These are phyloP conservation scores for Mesostigma viride DNA, from an alignment of 139 green algal genomes.

Conservation along the genomic window DNA sequence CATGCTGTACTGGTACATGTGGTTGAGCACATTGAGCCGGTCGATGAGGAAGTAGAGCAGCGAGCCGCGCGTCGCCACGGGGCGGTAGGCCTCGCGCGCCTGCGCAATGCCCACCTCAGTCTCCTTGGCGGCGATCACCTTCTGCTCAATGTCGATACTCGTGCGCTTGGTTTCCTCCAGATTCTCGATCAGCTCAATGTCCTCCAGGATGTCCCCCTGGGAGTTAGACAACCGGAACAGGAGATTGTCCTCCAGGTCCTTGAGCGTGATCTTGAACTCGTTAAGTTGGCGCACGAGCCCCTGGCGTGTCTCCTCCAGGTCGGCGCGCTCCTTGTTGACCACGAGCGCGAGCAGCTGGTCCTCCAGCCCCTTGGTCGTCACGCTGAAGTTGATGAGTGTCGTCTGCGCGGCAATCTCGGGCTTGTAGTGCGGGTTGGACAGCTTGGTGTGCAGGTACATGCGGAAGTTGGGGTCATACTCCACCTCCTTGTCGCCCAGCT, in stretches of 20 bases:
- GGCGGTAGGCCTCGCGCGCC: constrained; percentile 65
- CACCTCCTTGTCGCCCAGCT: constrained; percentile 72
- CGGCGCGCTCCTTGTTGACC: constrained; percentile 71
- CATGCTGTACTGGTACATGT: constrained; percentile 88
- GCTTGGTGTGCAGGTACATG: constrained; percentile 77
- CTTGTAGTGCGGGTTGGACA: constrained; percentile 78
- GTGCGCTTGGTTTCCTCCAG: constrained; percentile 85
- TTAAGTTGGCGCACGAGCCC: constrained; percentile 58
- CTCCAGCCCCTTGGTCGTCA: constrained; percentile 77
- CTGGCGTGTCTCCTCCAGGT: constrained; percentile 57
- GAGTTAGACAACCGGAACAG: constrained; percentile 62
- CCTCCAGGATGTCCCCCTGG: constrained; percentile 83
- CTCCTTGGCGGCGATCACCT: constrained; percentile 58
- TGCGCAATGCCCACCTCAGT: constrained; percentile 61
- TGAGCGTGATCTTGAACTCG: constrained; percentile 74
- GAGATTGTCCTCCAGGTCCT: constrained; percentile 76
- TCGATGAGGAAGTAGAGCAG: constrained; percentile 85
- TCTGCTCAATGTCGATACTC: constrained; percentile 65
- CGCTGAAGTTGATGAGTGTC: constrained; percentile 81
- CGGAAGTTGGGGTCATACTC: constrained; percentile 56
- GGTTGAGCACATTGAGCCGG: constrained; percentile 69
- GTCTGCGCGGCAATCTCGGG: constrained; percentile 78
- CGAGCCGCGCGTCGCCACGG: constrained; percentile 63
- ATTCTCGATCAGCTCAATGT: constrained; percentile 78
- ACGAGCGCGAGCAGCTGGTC: constrained; percentile 80